phyloP scores from a whole-genome alignment of 768 basidiomycete genomes.

The Trametes maxima region DNA sequence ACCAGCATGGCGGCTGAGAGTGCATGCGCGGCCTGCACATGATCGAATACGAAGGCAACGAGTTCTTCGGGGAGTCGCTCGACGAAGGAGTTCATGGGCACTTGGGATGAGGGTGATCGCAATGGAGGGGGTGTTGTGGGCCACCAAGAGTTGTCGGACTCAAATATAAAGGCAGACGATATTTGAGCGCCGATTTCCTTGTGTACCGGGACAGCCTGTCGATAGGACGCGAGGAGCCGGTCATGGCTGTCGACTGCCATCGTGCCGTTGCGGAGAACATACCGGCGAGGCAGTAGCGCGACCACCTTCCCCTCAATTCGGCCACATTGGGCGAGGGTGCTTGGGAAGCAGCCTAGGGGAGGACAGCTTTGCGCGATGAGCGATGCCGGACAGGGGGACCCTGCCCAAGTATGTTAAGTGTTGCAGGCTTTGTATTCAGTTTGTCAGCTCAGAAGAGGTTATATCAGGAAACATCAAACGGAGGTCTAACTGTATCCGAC shows the following conservation, averaged over 20 bases:
- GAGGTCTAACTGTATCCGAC: too few species aligned
- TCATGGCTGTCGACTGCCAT: slow-evolving; percentile 5
- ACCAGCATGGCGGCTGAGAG: slow-evolving; percentile 22
- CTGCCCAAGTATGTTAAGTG: too few species aligned
- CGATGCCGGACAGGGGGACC: too few species aligned
- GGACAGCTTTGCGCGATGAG: not conserved
- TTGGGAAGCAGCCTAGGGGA: not conserved
- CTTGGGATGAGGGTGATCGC: not conserved
- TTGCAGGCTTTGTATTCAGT: not conserved
- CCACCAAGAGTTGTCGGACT: not conserved
- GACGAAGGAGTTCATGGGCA: not conserved
- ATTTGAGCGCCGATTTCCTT: slow-evolving; percentile 9
- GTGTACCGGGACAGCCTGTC: slow-evolving; percentile 4
- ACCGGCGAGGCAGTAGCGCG: slow-evolving; percentile 2
- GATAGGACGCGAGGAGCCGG: slow-evolving; percentile 7
- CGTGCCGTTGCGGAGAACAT: slow-evolving; percentile 5
- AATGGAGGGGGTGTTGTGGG: not conserved
- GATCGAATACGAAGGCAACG: slow-evolving; percentile 16
- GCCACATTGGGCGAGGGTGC: too few species aligned
- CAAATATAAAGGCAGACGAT: slow-evolving; percentile 8
- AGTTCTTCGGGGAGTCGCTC: slow-evolving; percentile 18
- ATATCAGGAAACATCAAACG: too few species aligned
- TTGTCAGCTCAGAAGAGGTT: not conserved
- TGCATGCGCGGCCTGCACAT: slow-evolving; percentile 1
- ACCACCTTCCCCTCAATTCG: not conserved